phyloP scores from a whole-genome alignment of 2,329 filamentous ascomycete genomes.

The Paracorniculantispora psalliotae region DNA sequence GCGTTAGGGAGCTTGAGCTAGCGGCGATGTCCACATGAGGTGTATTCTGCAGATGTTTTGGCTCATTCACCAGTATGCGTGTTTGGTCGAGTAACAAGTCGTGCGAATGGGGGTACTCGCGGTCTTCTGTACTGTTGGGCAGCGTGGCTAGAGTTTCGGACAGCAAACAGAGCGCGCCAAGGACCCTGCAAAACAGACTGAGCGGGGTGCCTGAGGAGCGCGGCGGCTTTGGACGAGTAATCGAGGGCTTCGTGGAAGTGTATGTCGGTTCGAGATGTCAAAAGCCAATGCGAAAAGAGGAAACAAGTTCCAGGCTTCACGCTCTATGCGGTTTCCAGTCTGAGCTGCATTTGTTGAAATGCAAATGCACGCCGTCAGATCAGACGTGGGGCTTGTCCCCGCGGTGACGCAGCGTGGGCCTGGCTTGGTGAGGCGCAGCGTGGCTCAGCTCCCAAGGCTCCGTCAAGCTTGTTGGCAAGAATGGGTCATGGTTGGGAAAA shows the following conservation, averaged over 20 bases:
- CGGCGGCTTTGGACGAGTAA: neutral
- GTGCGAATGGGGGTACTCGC: neutral
- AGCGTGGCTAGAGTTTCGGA: neutral
- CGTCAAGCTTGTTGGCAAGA: neutral
- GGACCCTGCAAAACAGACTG: neutral
- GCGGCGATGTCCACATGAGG: conserved; percentile 5
- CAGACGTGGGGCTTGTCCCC: conserved; percentile 16
- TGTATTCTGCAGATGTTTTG: neutral
- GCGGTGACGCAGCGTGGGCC: conserved; percentile 21
- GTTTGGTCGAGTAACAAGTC: neutral
- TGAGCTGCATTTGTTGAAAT: neutral
- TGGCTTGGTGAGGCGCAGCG: conserved; percentile 14
- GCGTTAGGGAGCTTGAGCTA: neutral
- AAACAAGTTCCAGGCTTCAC: neutral
- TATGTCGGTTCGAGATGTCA: neutral
- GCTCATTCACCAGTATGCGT: neutral
- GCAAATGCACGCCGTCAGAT: conserved; percentile 6
- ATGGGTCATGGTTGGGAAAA: neutral
- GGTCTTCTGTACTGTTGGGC: neutral
- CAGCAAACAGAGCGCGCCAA: neutral
- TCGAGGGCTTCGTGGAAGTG: neutral
- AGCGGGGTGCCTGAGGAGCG: neutral
- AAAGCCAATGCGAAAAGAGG: neutral
- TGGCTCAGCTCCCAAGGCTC: conserved; percentile 23
- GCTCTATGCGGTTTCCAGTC: neutral